These are phyloP conservation scores for Scenedesmus sp. DNA, from an alignment of 163 green algal species.

Conservation along the genomic window DNA sequence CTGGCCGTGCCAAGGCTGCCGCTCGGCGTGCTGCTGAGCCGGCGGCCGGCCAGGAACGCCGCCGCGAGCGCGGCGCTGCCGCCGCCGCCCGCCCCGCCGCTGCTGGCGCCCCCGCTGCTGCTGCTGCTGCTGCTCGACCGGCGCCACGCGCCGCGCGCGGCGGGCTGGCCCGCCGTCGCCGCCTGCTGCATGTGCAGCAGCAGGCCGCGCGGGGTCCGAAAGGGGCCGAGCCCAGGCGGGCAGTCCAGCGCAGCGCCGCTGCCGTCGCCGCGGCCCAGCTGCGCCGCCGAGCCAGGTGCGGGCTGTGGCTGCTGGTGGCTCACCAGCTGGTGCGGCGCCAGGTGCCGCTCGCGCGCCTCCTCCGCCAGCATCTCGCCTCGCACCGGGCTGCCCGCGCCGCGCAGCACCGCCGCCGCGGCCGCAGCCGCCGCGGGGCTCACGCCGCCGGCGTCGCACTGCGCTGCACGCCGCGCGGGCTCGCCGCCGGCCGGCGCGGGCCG, in stretches of 20 bases:
- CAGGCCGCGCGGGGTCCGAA: constrained; percentile 15
- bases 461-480: too few relatives aligned
- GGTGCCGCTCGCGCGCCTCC: background rate
- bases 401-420: constrained; percentile 11
- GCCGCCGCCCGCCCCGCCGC: constrained; percentile 3
- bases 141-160: too few relatives aligned
- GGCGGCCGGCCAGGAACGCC: background rate
- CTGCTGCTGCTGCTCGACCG: constrained; percentile 2
- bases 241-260: too few relatives aligned
- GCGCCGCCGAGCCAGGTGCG: too few relatives aligned
- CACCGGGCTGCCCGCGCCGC: background rate
- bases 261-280: too few relatives aligned
- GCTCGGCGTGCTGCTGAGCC: background rate
- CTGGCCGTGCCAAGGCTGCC: too few relatives aligned
- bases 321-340: constrained; percentile 16
- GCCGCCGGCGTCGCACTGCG: too few relatives aligned
- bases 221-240: constrained; percentile 14
- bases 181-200: constrained; percentile 18
- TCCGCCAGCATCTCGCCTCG: background rate
- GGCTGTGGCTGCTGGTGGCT: constrained; percentile 19
- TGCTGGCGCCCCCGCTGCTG: constrained; percentile 10
- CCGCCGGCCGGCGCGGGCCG: too few relatives aligned
- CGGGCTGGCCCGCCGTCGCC: too few relatives aligned
- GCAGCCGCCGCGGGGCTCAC: too few relatives aligned
- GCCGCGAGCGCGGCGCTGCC: background rate